These are phyloP conservation scores for Tympanopsis confertula DNA, from an alignment of 2,329 filamentous ascomycete species.

Conservation along the genomic window DNA sequence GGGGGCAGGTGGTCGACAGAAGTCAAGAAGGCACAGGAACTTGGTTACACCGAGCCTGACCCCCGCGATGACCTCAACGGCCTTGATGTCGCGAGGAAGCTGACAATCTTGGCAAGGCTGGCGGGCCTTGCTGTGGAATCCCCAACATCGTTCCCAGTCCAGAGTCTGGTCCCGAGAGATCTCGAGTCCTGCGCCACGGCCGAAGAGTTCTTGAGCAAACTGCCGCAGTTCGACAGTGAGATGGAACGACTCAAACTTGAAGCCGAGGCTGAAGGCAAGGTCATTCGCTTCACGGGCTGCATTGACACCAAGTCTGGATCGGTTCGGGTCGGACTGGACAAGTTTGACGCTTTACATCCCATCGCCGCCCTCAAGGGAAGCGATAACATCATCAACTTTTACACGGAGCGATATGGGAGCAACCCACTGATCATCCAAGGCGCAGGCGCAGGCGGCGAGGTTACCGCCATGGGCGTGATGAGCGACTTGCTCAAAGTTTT, in stretches of 20 bases:
- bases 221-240: constrained; percentile 73
- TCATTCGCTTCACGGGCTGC: constrained; percentile 86
- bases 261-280: constrained; percentile 80
- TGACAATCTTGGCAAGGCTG: constrained; percentile 85
- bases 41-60: constrained; percentile 86
- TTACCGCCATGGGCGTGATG: constrained; percentile 97
- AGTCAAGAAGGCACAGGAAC: constrained; percentile 80
- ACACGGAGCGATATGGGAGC: constrained; percentile 83
- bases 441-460: constrained; percentile 83
- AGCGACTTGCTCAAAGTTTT: constrained; percentile 84
- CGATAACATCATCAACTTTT: constrained; percentile 98
- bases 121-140: constrained; percentile 72
- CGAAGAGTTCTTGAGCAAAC: constrained; percentile 72
- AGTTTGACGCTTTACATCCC: constrained; percentile 75
- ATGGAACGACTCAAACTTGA: constrained; percentile 82
- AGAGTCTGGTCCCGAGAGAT: constrained; percentile 82
- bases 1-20: constrained; percentile 83
- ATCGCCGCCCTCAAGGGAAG: constrained; percentile 93
- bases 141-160: constrained; percentile 81
- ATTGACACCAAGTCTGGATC: constrained; percentile 72
- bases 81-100: constrained; percentile 83
- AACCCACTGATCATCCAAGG: constrained; percentile 93
- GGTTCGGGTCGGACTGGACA: constrained; percentile 86
- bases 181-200: constrained; percentile 67
- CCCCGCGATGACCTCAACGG: constrained; percentile 79